These are phyloP conservation scores for Termitomyces titanicus DNA, from an alignment of 768 basidiomycete species.

Conservation along the genomic window DNA sequence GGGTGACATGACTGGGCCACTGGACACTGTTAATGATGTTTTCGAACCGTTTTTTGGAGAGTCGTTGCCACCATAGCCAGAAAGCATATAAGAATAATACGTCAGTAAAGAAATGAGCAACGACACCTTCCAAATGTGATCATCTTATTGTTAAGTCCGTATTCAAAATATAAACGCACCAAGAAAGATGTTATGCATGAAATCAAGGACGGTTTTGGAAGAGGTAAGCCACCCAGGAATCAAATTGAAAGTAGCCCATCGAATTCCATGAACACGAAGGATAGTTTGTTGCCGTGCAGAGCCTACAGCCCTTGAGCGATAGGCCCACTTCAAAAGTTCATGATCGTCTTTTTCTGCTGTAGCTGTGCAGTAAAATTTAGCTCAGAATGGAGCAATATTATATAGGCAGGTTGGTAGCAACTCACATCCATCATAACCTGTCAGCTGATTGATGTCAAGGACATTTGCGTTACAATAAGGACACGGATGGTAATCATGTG, in stretches of 20 bases:
- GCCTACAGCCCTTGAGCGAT: constrained; percentile 5
- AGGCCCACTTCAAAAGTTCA: constrained; percentile 11
- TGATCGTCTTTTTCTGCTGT: constrained; percentile 11
- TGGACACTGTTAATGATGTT: too few relatives aligned
- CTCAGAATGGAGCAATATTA: too few relatives aligned
- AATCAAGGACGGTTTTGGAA: constrained; percentile 21
- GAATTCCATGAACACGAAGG: constrained; percentile 17
- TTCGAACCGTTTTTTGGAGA: too few relatives aligned
- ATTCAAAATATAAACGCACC: constrained; percentile 12
- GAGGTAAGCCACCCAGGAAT: constrained; percentile 25
- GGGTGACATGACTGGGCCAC: too few relatives aligned
- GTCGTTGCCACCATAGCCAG: too few relatives aligned
- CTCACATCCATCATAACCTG: neutral
- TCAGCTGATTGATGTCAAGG: neutral
- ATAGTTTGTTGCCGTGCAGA: constrained; percentile 11
- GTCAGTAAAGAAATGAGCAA: neutral
- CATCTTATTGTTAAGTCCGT: neutral
- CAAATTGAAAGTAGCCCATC: constrained; percentile 20
- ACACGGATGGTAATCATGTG: neutral
- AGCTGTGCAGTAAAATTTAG: too few relatives aligned
- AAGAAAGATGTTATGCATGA: constrained; percentile 27
- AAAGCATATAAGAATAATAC: too few relatives aligned
- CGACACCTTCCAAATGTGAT: neutral
- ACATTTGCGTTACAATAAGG: neutral
- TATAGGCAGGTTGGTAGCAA: too few relatives aligned